phyloP scores from a whole-genome alignment of 441 rosid genomes.

The Euphorbia schlechtendalii region DNA sequence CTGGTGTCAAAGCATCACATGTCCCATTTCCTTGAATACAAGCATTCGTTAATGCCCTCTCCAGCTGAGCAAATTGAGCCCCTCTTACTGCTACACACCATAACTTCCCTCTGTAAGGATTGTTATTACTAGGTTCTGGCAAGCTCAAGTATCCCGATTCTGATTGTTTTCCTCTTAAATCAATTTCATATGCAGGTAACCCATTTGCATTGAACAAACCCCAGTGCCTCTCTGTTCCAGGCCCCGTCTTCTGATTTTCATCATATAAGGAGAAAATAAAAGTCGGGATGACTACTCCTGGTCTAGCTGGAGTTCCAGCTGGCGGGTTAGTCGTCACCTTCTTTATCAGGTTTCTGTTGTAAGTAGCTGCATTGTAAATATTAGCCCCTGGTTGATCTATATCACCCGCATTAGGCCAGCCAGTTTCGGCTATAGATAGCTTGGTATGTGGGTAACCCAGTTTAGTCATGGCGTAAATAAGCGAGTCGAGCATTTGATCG shows the following conservation, averaged over 20 bases:
- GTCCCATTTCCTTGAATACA: constrained; percentile 29
- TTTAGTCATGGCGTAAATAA: background rate
- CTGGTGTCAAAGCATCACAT: constrained; percentile 50
- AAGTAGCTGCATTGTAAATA: constrained; percentile 60
- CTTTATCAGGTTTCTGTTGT: constrained; percentile 57
- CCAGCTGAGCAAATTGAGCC: constrained; percentile 25
- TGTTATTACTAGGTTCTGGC: constrained; percentile 22
- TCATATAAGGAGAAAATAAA: constrained; percentile 46
- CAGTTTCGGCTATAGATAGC: constrained; percentile 63
- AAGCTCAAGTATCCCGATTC: constrained; percentile 33
- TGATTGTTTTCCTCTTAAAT: constrained; percentile 34
- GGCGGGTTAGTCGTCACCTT: constrained; percentile 36
- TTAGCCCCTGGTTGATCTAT: constrained; percentile 68
- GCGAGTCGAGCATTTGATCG: constrained; percentile 58
- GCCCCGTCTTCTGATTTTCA: constrained; percentile 62
- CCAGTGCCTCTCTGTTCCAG: constrained; percentile 76
- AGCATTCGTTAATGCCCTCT: background rate
- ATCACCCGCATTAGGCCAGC: constrained; percentile 81
- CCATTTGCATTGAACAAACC: constrained; percentile 37
- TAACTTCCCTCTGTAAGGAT: constrained; percentile 29
- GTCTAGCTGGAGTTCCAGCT: constrained; percentile 43
- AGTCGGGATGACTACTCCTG: constrained; percentile 48
- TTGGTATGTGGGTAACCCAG: constrained; percentile 10
- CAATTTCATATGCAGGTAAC: constrained; percentile 43
- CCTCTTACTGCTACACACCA: constrained; percentile 65